A percentile compares a stretch with the other conserved stretches of the same genome.
Conservation (phyloP, 2,329 filamentous ascomycete species). For the Trichoderma simmonsii region DNA sequence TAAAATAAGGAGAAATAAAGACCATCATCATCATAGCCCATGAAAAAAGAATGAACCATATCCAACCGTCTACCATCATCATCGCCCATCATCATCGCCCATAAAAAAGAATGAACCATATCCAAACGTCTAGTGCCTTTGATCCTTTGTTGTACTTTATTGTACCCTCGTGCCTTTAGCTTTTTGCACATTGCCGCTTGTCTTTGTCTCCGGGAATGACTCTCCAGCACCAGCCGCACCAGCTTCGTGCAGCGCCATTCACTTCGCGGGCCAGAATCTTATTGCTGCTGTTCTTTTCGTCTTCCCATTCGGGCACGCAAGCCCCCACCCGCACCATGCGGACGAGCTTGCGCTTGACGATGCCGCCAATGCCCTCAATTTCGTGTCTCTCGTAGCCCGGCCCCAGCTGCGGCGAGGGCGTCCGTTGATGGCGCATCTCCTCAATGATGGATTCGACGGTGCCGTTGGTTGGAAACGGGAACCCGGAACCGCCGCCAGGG, state of each 20-base stretch:
- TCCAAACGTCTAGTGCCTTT: conserved; percentile 3
- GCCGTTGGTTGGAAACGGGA: conserved; percentile 19
- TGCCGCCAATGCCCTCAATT: conserved; percentile 85
- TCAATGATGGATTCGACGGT: conserved; percentile 30
- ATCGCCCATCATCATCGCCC: too few relatives aligned
- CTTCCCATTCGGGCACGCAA: conserved; percentile 81
- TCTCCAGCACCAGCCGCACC: conserved; percentile 89
- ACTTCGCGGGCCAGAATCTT: conserved; percentile 70
- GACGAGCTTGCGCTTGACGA: conserved; percentile 84
- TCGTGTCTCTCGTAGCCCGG: conserved; percentile 82
- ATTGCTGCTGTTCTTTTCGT: conserved; percentile 57
- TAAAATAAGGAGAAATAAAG: background rate
- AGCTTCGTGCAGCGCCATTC: conserved; percentile 66
- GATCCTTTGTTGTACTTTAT: background rate
- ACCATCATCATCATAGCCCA: background rate
- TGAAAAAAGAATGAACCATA: background rate
- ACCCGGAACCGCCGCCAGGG: conserved; percentile 22
- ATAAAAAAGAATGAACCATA: background rate
- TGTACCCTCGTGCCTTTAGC: background rate
- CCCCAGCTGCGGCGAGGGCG: conserved; percentile 51
- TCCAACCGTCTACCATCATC: background rate
- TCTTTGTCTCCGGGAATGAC: conserved; percentile 62
- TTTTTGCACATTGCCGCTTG: conserved; percentile 24
- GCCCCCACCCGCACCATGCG: conserved; percentile 77
- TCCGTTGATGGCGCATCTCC: conserved; percentile 37